Base-by-base conservation (phyloP, 2,329 filamentous ascomycete genomes). In the Stagonosporopsis chrysanthemi region DNA sequence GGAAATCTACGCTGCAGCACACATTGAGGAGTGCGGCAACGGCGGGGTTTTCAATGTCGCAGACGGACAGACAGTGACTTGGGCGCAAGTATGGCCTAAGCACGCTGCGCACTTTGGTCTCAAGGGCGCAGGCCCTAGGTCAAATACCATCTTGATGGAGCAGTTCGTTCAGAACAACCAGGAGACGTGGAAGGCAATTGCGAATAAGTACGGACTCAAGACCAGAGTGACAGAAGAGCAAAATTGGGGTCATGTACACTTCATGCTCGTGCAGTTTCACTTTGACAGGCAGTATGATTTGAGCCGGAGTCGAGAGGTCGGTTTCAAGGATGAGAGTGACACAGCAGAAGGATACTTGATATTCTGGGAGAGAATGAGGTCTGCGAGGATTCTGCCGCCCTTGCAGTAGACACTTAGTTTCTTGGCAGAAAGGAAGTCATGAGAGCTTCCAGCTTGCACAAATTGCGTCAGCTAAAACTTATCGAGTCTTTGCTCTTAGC, bases 211-310 rank as follows among this genome's bases (percentile, higher is more conserved):
- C 42, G 68, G 66, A 2, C 65, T 82, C 43, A 71, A 76, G 50
- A 70, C 66, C 8, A 78, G 78, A 2, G 70, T 76, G 46, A 75
- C 76, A 29, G 73, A 79, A 53, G 75, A 71, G 43, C 68, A 73
- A 9, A 68, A 65, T 31, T 68, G 71, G 12, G 75, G 75, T 0
- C 80, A 79, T 40, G 78, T 80, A 63, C 73, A 78, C 56, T 77
- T 78, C 47, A 67, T 81, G 46, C 69, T 81, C 56, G 76, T 75
- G 12, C 69, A 74, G 53, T 80, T 80, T 56, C 77, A 81, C 61
- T 79, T 78, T 55, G 79, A 81, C 61, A 69, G 79, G 39, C 76
- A 80, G 41, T 78, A 77, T 61, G 78, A 81, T 62, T 79, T 81
- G 77, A 75, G 7, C 78, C 78, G 68, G 74, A 76, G 66, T 79